Conservation (phyloP, 139 green algal species). For the Eudorina sp. region DNA sequence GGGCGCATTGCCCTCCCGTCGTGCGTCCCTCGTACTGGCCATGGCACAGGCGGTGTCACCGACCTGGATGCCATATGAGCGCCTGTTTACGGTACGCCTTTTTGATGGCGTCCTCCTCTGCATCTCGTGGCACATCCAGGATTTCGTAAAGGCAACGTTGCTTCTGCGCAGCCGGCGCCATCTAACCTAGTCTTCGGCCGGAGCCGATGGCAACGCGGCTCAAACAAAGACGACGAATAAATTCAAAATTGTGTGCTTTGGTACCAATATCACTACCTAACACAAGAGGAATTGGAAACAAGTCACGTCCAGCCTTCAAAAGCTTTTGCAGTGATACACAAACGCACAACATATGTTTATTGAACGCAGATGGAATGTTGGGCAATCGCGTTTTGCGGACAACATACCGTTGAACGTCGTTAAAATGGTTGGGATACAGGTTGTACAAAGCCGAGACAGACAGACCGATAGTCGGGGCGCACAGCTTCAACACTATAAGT, state of each 20-base stretch:
- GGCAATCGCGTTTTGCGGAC: too few relatives aligned
- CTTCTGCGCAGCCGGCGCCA: conserved; percentile 14
- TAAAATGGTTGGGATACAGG: too few relatives aligned
- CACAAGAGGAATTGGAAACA: neutral
- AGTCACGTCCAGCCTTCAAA: neutral
- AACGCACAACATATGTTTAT: neutral
- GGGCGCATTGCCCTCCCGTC: too few relatives aligned
- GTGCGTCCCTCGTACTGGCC: too few relatives aligned
- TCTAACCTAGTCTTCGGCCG: neutral
- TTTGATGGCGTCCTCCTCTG: conserved; percentile 78
- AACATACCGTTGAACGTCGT: too few relatives aligned
- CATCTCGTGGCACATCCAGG: conserved; percentile 73
- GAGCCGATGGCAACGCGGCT: neutral
- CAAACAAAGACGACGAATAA: neutral
- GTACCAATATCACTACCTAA: neutral
- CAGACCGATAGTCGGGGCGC: too few relatives aligned
- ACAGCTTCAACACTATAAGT: too few relatives aligned
- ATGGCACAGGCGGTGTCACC: too few relatives aligned
- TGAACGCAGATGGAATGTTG: too few relatives aligned
- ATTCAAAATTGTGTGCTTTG: neutral
- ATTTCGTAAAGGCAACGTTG: conserved; percentile 88
- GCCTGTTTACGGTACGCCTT: conserved; percentile 83
- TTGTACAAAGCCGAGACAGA: too few relatives aligned
- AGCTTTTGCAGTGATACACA: neutral
- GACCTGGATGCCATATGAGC: conserved; percentile 81